These are phyloP conservation scores for Potentilla sterilis DNA, from an alignment of 306 rosid species.

Conservation along the genomic window DNA sequence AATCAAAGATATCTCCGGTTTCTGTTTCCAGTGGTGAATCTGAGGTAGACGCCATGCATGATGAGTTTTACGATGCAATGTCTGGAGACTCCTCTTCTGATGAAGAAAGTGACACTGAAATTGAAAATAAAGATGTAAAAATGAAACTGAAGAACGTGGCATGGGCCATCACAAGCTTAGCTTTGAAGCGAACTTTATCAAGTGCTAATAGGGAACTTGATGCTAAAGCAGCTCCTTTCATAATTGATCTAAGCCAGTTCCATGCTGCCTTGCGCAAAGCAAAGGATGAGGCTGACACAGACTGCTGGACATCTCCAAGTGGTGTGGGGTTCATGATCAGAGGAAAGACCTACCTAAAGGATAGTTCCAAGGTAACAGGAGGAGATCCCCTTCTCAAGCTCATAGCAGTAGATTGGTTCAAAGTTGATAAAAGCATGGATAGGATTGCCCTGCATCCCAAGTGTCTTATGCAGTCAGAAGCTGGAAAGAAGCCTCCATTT, in stretches of 20 bases:
- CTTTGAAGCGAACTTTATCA: constrained; percentile 41
- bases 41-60: constrained; percentile 46
- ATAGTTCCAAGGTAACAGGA: constrained; percentile 74
- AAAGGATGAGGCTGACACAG: constrained; percentile 48
- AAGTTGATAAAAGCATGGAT: constrained; percentile 52
- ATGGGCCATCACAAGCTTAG: constrained; percentile 23
- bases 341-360: constrained; percentile 81
- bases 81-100: constrained; percentile 50
- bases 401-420: constrained; percentile 85
- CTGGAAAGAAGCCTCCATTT: constrained; percentile 82
- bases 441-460: constrained; percentile 69
- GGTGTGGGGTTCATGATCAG: constrained; percentile 80
- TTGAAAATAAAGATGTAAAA: constrained; percentile 25
- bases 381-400: constrained; percentile 89
- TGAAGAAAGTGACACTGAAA: constrained; percentile 32
- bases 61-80: constrained; percentile 84
- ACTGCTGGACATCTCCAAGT: constrained; percentile 84
- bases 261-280: constrained; percentile 61
- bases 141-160: constrained; percentile 34
- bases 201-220: constrained; percentile 52
- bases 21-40: constrained; percentile 45
- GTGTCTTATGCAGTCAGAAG: constrained; percentile 71
- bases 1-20: constrained; percentile 44
- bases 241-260: constrained; percentile 43
- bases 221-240: constrained; percentile 34